Base-by-base conservation (phyloP, 2,329 filamentous ascomycete species). In the Xylariomycetidae sp. region DNA sequence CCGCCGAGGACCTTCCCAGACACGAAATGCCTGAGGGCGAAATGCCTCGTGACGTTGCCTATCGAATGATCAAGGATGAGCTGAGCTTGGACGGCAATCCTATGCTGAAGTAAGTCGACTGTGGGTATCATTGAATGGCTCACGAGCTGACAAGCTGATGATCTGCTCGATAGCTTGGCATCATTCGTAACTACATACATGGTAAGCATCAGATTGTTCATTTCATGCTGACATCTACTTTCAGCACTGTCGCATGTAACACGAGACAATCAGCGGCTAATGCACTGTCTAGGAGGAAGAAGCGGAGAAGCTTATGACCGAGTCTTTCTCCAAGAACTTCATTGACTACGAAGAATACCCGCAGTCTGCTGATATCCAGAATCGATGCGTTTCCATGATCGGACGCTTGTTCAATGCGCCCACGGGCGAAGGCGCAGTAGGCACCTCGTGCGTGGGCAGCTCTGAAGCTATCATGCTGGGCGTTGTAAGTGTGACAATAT, bases 121-220 rank as follows among this genome's bases (percentile, higher is more conserved):
- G 27, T 26, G 25, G 35, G 25, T 13, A 35, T 23, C 36, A 36
- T 20, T 40, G 31, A 23, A 23, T 18, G 19, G 13, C 14, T 20
- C 8, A 16, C 29, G n/a, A n/a, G n/a, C n/a, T n/a, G n/a, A n/a
- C n/a, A n/a, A n/a, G n/a, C n/a, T n/a, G n/a, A n/a, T n/a, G n/a
- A n/a, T n/a, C n/a, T n/a, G n/a, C 28, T 34, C 6, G 25, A 43
- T 33, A 92, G 87, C 61, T 64, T 97, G 51, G 89, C 90, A 18
- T 89, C 83, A 23, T 97, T 97, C 55, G 88, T 95, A 46, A 95
- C 89, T 2, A 96, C 90, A 1, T 96, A 94, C 69, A 96, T 95
- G 88, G 84, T 87, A 69, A 49, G 64, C 31, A 42, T 33, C 25
- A n/a, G n/a, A n/a, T n/a, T n/a, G n/a, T n/a, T n/a, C n/a, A n/a